Evolutionary conservation across 2,329 filamentous ascomycete genomes (phyloP), one percentile per base, ranked within the genome.

Genomic region (Diaporthe eres): DNA sequence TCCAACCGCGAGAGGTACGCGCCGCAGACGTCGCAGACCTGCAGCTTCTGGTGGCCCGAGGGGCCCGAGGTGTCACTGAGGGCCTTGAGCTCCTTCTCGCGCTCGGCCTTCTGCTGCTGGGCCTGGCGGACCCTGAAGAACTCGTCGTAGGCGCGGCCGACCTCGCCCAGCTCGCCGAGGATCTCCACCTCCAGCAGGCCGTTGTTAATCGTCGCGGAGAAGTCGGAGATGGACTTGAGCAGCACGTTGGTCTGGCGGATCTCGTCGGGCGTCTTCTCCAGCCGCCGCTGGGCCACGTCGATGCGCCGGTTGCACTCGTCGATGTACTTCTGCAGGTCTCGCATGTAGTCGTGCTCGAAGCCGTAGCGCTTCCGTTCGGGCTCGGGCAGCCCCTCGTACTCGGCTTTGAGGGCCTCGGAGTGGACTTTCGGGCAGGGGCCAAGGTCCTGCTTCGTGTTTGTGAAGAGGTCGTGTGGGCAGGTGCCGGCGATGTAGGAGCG

Each of bases 391-490:
- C 87, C 89, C 80, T 97, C 94, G 84, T 97, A 99, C 83, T 99
- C 96, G 65, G 92, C 88, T 85, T 98, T 98, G 79, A 98, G 89
- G 17, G 92, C 92, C 83, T 98, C 96, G 67, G 92, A 94, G 86
- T 99, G 97, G 37, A 96, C 90, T 83, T 96, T 97, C 68, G 94
- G 91, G 82, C 97, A 99, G 0, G 92, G 91, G 3, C 97, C 97
- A 47, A 98, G 91, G 84, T 99, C 97, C 89, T 98, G 96, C 87
- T 98, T 98, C 61, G 97, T 99, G 87, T 99, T 99, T 79, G 96
- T 99, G 90, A 99, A 99, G 82, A 99, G 95, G 83, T 99, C 97
- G 88, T 98, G 96, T 0, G 97, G 97, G 84, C 97, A 99, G 76
- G 95, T 97, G 80, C 97, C 97, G 77, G 92, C 95, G 68, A 99